These are phyloP conservation scores for Triangularia setosa DNA, from an alignment of 2,329 filamentous ascomycete genomes.

Conservation along the genomic window DNA sequence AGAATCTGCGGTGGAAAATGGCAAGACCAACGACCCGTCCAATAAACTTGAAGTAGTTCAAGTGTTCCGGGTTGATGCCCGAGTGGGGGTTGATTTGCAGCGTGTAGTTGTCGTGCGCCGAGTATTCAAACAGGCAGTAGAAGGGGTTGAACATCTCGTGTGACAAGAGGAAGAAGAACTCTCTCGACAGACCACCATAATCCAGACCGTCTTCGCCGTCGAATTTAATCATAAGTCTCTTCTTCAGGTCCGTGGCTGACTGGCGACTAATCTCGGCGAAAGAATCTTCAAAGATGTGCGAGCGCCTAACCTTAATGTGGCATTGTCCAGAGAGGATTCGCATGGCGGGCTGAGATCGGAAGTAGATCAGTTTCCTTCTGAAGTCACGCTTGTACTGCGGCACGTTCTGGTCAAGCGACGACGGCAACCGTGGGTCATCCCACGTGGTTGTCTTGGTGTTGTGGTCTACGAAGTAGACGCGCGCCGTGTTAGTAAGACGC, in stretches of 20 bases:
- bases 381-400: conserved; percentile 99
- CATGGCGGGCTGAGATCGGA: conserved; percentile 94
- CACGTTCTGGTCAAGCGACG: conserved; percentile 94
- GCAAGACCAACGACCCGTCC: conserved; percentile 93
- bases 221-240: conserved; percentile 99
- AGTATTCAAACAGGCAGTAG: conserved; percentile 99
- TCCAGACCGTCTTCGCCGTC: conserved; percentile 97
- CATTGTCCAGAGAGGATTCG: conserved; percentile 94
- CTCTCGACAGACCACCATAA: conserved; percentile 94
- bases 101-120: conserved; percentile 99
- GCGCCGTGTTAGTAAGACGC: conserved; percentile 95
- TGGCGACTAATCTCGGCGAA: conserved; percentile 98
- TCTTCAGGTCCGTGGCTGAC: conserved; percentile 93
- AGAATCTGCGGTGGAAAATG: conserved; percentile 95
- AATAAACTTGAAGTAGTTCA: conserved; percentile 99
- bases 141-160: conserved; percentile 99
- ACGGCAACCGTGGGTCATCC: conserved; percentile 94
- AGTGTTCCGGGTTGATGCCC: conserved; percentile 96
- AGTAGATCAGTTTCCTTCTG: conserved; percentile 96
- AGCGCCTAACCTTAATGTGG: conserved; percentile 94
- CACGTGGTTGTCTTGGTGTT: conserved; percentile 99
- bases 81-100: conserved; percentile 99
- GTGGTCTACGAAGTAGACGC: conserved; percentile 98
- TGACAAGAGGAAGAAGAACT: conserved; percentile 98
- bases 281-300: conserved; percentile 97